phyloP scores from a whole-genome alignment of 1,284 basidiomycete species.

The Apiotrichum laibachii region DNA sequence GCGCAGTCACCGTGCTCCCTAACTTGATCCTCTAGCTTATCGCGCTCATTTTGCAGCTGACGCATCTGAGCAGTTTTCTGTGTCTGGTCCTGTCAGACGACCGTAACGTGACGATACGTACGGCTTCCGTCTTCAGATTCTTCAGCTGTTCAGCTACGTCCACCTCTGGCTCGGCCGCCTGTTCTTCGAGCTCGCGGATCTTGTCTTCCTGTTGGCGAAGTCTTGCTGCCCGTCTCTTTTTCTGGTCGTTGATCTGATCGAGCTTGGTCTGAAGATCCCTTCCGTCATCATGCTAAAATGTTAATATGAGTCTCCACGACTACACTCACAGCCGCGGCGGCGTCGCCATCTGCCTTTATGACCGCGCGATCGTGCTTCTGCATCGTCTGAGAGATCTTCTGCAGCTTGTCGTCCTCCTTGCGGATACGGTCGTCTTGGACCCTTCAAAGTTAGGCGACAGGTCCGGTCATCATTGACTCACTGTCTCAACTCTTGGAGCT shows the following conservation, averaged over 20 bases:
- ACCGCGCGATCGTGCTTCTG: neutral
- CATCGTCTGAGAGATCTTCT: too few relatives aligned
- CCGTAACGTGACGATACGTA: neutral
- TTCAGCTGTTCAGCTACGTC: slow-evolving; percentile 10
- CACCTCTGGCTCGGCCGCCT: neutral
- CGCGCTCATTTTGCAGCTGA: neutral
- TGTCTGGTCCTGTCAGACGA: neutral
- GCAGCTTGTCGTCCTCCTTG: too few relatives aligned
- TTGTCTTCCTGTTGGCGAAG: neutral
- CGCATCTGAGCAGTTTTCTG: neutral
- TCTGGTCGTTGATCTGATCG: neutral
- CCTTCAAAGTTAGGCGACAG: too few relatives aligned
- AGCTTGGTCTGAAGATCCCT: neutral
- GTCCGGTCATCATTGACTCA: too few relatives aligned
- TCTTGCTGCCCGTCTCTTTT: neutral
- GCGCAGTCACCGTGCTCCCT: neutral
- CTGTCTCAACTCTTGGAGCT: neutral
- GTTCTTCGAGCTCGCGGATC: neutral
- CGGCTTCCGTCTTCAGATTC: slow-evolving; percentile 8
- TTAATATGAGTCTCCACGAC: neutral
- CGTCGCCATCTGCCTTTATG: neutral
- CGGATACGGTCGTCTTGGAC: too few relatives aligned
- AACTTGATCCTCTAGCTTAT: neutral
- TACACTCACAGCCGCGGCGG: neutral
- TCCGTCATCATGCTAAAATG: slow-evolving; percentile 1